A percentile compares a stretch with the other conserved stretches of the same genome.
Conservation (phyloP, 1,284 basidiomycete genomes). For the Sanghuangporus baumii region DNA sequence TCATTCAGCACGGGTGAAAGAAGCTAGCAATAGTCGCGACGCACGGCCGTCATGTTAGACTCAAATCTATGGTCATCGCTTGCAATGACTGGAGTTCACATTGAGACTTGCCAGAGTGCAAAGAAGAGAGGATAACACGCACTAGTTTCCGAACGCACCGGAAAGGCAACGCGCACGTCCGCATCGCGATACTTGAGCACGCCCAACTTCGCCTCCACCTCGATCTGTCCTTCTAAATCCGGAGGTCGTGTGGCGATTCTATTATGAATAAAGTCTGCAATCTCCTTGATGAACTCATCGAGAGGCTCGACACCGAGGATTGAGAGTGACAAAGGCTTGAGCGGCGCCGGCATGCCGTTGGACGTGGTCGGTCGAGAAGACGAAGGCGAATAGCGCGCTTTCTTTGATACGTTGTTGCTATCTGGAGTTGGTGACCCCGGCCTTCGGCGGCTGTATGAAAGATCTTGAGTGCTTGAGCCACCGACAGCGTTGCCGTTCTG, state of each 20-base stretch:
- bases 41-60: slow-evolving; percentile 85
- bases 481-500: neutral
- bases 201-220: slow-evolving; percentile 95
- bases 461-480: neutral
- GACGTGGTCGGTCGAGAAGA: slow-evolving; percentile 35
- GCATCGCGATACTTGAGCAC: slow-evolving; percentile 58
- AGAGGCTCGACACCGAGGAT: slow-evolving; percentile 91
- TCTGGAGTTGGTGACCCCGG: slow-evolving; percentile 8
- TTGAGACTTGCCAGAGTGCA: slow-evolving; percentile 14
- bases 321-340: slow-evolving; percentile 67
- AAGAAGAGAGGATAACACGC: slow-evolving; percentile 31
- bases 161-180: slow-evolving; percentile 59
- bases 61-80: slow-evolving; percentile 75
- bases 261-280: slow-evolving; percentile 87
- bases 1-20: slow-evolving; percentile 17
- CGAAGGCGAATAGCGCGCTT: slow-evolving; percentile 23
- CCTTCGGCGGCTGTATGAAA: neutral
- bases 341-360: slow-evolving; percentile 22
- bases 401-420: neutral
- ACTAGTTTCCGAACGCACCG: slow-evolving; percentile 87
- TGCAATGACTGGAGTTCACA: slow-evolving; percentile 34
- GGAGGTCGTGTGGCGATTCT: slow-evolving; percentile 47
- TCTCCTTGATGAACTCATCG: slow-evolving; percentile 89
- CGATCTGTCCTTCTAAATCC: slow-evolving; percentile 41
- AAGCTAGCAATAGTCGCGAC: slow-evolving; percentile 28